A percentile compares a stretch with the other conserved stretches of the same genome.
Conservation (phyloP, 176 grass and related monocot species). For the Zea luxurians region DNA sequence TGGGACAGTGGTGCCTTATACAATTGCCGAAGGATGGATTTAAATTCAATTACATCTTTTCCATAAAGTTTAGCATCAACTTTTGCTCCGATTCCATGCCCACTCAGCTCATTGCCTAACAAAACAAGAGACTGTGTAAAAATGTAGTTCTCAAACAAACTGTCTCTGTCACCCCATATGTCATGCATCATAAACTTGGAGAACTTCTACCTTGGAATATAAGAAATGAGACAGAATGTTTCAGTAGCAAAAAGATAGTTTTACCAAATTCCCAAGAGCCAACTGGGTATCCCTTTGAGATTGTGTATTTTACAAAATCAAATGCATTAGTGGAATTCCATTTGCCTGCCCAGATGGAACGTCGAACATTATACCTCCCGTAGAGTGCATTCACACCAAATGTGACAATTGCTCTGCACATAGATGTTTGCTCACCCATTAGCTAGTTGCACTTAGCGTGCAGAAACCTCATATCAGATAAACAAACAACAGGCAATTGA, state of each 20-base stretch:
- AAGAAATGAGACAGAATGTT: background rate
- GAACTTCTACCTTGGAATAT: background rate
- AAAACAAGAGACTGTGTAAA: conserved; percentile 30
- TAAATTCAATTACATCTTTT: conserved; percentile 60
- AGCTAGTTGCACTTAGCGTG: conserved; percentile 8
- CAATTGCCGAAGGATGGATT: conserved; percentile 52
- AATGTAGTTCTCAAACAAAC: conserved; percentile 6
- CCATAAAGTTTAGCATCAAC: conserved; percentile 65
- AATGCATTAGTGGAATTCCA: conserved; percentile 88
- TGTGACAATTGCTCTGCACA: conserved; percentile 73
- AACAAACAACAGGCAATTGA: background rate
- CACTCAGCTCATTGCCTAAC: conserved; percentile 81
- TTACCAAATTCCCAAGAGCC: conserved; percentile 99
- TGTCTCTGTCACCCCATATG: background rate
- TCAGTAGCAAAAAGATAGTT: conserved; percentile 4
- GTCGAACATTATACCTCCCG: conserved; percentile 60
- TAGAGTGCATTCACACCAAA: conserved; percentile 93
- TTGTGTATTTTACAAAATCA: conserved; percentile 75
- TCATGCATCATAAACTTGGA: background rate
- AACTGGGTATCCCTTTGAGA: conserved; percentile 76
- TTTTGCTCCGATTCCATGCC: conserved; percentile 59
- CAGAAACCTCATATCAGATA: conserved; percentile 3
- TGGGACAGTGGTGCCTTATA: conserved; percentile 50
- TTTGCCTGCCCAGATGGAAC: conserved; percentile 58
- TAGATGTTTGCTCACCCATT: conserved; percentile 40